phyloP scores from a whole-genome alignment of 108 stramenopile genomes.

The Pelagomonas calceolata region DNA sequence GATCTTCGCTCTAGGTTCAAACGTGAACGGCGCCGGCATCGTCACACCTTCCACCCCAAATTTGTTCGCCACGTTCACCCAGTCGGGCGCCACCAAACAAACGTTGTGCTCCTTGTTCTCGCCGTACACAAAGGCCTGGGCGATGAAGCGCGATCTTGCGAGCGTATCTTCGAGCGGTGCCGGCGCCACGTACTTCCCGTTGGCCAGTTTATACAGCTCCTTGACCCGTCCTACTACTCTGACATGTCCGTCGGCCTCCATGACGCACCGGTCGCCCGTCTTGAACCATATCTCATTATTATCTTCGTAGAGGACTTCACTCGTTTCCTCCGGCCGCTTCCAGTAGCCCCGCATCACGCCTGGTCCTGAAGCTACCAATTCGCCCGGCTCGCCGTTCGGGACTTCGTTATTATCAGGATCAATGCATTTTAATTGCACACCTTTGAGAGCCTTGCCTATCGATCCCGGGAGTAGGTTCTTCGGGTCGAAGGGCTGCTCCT shows the following conservation, averaged over 20 bases:
- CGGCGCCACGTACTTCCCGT: slow-evolving; percentile 88
- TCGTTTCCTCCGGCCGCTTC: slow-evolving; percentile 75
- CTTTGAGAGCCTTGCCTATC: slow-evolving; percentile 62
- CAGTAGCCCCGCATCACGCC: slow-evolving; percentile 88
- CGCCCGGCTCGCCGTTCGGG: slow-evolving; percentile 67
- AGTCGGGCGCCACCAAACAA: slow-evolving; percentile 73
- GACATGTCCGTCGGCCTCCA: neutral
- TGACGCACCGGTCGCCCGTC: neutral
- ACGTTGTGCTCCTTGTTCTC: slow-evolving; percentile 78
- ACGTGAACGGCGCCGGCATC: neutral
- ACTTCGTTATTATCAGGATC: slow-evolving; percentile 50
- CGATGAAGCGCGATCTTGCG: slow-evolving; percentile 69
- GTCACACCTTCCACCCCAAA: neutral
- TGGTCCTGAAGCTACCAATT: slow-evolving; percentile 52
- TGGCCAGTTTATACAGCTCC: slow-evolving; percentile 92
- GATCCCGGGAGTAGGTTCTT: slow-evolving; percentile 33
- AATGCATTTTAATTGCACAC: slow-evolving; percentile 57
- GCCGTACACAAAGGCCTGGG: slow-evolving; percentile 76
- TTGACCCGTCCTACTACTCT: slow-evolving; percentile 34
- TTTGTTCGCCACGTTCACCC: slow-evolving; percentile 23
- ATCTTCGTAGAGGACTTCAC: slow-evolving; percentile 63
- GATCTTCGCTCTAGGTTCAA: slow-evolving; percentile 12
- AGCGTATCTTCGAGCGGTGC: slow-evolving; percentile 81
- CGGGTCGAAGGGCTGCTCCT: slow-evolving; percentile 56
- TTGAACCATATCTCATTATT: neutral